These are phyloP conservation scores for Aphanomyces stellatus DNA, from an alignment of 352 stramenopile species.

Conservation along the genomic window DNA sequence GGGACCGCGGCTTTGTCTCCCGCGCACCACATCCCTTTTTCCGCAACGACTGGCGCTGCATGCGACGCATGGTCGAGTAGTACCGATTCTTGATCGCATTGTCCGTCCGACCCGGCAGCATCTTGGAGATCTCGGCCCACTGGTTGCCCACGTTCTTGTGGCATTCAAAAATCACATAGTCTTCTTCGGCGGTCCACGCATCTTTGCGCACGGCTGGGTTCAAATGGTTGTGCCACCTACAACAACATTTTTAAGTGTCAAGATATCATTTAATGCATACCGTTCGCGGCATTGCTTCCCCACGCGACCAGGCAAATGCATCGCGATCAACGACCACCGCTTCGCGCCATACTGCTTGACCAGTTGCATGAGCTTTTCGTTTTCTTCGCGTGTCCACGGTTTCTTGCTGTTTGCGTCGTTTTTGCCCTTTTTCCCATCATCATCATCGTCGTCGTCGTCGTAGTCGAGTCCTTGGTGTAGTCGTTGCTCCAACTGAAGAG, in stretches of 20 bases:
- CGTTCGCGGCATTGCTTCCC: constrained; percentile 85
- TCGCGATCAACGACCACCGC: constrained; percentile 83
- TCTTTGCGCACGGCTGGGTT: constrained; percentile 83
- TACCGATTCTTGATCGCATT: constrained; percentile 90
- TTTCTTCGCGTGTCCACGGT: constrained; percentile 81
- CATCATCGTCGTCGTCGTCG: constrained; percentile 54
- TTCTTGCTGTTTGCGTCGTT: constrained; percentile 78
- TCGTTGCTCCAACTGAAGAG: constrained; percentile 8
- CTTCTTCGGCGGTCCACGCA: constrained; percentile 83
- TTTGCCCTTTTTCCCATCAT: constrained; percentile 37
- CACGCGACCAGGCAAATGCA: constrained; percentile 78
- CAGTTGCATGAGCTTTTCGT: constrained; percentile 81
- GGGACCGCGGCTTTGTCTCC: constrained; percentile 7
- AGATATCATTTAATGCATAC: constrained; percentile 16
- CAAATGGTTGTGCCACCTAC: constrained; percentile 84
- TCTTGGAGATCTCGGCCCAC: constrained; percentile 88
- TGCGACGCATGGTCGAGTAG: constrained; percentile 87
- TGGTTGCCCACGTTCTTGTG: constrained; percentile 90
- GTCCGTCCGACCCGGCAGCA: constrained; percentile 81
- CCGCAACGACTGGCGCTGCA: constrained; percentile 79
- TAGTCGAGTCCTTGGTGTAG: constrained; percentile 20
- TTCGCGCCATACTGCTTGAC: constrained; percentile 86
- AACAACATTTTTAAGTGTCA: constrained; percentile 1
- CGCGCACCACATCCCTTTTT: constrained; percentile 48
- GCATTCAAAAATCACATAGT: constrained; percentile 86